These are phyloP conservation scores for Cordyceps pruinosa DNA, from an alignment of 2,329 filamentous ascomycete species.

Conservation along the genomic window DNA sequence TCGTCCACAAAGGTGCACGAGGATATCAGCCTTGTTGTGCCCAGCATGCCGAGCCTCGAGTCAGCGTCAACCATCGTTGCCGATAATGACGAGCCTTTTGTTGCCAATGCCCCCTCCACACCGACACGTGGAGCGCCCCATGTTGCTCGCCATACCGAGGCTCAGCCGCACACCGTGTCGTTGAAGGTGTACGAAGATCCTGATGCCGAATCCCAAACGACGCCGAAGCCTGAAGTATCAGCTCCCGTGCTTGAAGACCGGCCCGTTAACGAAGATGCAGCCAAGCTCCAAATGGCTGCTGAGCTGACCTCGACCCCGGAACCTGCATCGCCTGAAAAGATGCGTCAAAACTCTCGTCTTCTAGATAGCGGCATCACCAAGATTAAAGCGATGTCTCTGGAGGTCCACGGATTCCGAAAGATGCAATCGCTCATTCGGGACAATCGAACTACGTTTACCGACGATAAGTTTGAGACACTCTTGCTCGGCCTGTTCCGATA, in stretches of 20 bases:
- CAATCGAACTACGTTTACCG: constrained; percentile 53
- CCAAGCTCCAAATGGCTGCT: constrained; percentile 23
- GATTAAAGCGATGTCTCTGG: constrained; percentile 63
- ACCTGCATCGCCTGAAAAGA: constrained; percentile 42
- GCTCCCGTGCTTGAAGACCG: constrained; percentile 52
- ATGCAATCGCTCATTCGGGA: constrained; percentile 68
- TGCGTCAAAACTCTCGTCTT: constrained; percentile 52
- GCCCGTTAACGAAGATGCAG: constrained; percentile 51
- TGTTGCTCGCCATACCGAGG: background rate
- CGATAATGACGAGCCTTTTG: constrained; percentile 11
- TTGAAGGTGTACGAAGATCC: constrained; percentile 59
- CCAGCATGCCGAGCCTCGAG: constrained; percentile 35
- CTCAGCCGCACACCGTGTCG: constrained; percentile 1
- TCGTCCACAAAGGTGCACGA: constrained; percentile 46
- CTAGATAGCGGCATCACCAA: constrained; percentile 69
- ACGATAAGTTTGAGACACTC: constrained; percentile 63
- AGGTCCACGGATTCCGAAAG: constrained; percentile 74
- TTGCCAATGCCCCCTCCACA: background rate
- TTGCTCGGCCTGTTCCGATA: constrained; percentile 64
- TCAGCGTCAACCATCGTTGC: constrained; percentile 24
- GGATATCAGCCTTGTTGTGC: constrained; percentile 47
- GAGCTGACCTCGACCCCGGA: constrained; percentile 17
- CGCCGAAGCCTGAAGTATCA: constrained; percentile 39
- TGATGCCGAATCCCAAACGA: constrained; percentile 42
- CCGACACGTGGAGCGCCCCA: constrained; percentile 14